phyloP scores from a whole-genome alignment of 495 filamentous ascomycete genomes.

The Tuber umbilicatum region DNA sequence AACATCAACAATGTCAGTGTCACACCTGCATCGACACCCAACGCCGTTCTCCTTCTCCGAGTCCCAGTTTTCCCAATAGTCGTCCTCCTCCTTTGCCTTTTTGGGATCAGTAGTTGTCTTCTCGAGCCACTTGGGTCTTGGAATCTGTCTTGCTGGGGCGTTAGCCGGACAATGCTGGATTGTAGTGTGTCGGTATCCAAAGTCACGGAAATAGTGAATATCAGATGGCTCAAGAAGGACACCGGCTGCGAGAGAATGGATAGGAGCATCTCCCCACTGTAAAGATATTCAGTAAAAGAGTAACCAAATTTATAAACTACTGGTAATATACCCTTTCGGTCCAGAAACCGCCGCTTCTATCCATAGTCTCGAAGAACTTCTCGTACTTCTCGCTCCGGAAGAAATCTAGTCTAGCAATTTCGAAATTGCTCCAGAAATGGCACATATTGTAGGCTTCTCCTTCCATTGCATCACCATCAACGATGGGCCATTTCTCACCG shows the following conservation, averaged over 20 bases:
- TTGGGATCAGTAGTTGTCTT: constrained; percentile 77
- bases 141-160: constrained; percentile 80
- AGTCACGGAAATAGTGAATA: constrained; percentile 99
- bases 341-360: constrained; percentile 96
- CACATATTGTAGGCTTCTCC: constrained; percentile 99
- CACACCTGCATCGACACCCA: constrained; percentile 91
- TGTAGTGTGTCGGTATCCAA: constrained; percentile 96
- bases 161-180: constrained; percentile 99
- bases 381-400: constrained; percentile 95
- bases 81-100: constrained; percentile 84
- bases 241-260: constrained; percentile 94
- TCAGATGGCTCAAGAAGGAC: constrained; percentile 72
- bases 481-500: constrained; percentile 63
- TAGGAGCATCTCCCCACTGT: constrained; percentile 97
- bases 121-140: constrained; percentile 75
- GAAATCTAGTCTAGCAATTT: constrained; percentile 91
- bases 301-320: constrained; percentile 6
- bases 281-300: constrained; percentile 40
- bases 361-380: constrained; percentile 99
- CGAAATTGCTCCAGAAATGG: constrained; percentile 99
- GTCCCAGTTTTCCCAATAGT: constrained; percentile 90
- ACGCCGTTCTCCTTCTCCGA: constrained; percentile 90
- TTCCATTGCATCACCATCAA: constrained; percentile 92
- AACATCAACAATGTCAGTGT: constrained; percentile 97
- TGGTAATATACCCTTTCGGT: constrained; percentile 75